A percentile compares a stretch with the other conserved stretches of the same genome.
Evolutionary conservation across 2,329 filamentous ascomycete species (phyloP).

Genomic region (Teratosphaeria epicoccoides): DNA sequence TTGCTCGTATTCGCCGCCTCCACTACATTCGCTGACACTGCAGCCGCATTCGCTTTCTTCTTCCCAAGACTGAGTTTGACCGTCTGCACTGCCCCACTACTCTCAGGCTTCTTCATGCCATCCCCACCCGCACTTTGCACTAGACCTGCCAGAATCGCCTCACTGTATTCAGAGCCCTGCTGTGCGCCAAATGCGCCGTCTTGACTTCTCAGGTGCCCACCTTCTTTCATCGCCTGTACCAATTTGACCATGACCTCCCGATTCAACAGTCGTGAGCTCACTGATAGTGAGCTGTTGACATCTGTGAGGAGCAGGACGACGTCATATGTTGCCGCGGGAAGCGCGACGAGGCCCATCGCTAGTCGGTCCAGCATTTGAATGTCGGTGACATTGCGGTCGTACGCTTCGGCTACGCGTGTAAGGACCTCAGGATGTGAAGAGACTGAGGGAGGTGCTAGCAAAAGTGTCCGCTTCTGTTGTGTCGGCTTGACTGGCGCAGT

Average conservation of each 20-base stretch:
- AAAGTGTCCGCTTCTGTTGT: constrained; percentile 51
- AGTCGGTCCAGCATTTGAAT: constrained; percentile 97
- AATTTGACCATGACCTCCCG: constrained; percentile 59
- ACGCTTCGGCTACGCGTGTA: constrained; percentile 56
- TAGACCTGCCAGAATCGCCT: constrained; percentile 76
- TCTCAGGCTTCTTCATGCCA: constrained; percentile 56
- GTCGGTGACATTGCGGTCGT: constrained; percentile 69
- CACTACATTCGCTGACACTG: constrained; percentile 25
- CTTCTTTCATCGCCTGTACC: constrained; percentile 58
- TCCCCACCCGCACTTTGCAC: constrained; percentile 43
- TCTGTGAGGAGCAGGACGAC: constrained; percentile 74
- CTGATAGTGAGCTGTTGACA: constrained; percentile 54
- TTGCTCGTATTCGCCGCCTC: constrained; percentile 23
- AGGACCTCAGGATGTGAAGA: constrained; percentile 74
- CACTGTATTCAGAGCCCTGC: constrained; percentile 48
- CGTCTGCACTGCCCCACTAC: constrained; percentile 19
- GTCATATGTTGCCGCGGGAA: constrained; percentile 72
- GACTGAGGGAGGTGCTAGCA: constrained; percentile 83
- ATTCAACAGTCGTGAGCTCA: constrained; percentile 54
- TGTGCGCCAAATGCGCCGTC: constrained; percentile 47
- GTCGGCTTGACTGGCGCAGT: constrained; percentile 14
- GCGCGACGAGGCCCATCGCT: constrained; percentile 64
- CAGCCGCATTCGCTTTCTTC: constrained; percentile 39
- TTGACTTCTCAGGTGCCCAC: constrained; percentile 58
- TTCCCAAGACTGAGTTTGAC: constrained; percentile 50